Evolutionary conservation across 331 rosid genomes (phyloP), one percentile per base, ranked within the genome.

Genomic region (Quercus tomentella): DNA sequence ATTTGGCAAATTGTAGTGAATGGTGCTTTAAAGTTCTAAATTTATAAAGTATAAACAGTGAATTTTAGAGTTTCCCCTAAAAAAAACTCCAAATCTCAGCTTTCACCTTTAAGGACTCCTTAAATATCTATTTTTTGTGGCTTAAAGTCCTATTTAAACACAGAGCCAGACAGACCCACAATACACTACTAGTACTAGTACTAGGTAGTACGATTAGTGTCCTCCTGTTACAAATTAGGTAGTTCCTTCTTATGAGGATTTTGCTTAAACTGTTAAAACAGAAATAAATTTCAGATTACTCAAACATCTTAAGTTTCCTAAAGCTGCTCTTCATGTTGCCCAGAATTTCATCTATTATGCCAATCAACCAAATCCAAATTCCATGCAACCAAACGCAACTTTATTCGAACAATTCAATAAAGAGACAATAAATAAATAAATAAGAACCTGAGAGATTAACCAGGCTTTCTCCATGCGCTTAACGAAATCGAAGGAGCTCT

Each of bases 381-480:
- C 16, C 7, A 67, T 9, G 16, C 5, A 67, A 66, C 51, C 51
- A 30, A 66, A 17, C 70, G 17, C 45, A 31, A 18, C 15, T 20
- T 18, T 8, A 67, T 7, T 33, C 25, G 0, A 33, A 23, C 45
- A 20, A 33, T 67, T 67, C 45, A 31, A 66, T 33, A 9, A 11
- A 28, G 10, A 15, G 70, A 4, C 16, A 10, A 60, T 4, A 57
- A 4, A 25, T 2, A 23, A 14, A 26, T 21, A 20, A 16, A 11
- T 11, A 12, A 23, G 17, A 30, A 78, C 99, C 99, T 96, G 88
- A 55, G 99, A 88, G 87, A 96, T 96, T 78, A 90, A 84, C 98
- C 99, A 96, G 56, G 97, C 87, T 78, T 80, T 89, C 76, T 96
- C 99, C 81, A 88, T 88, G 26, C 99, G 97, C 86, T 77, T 90